Evolutionary conservation across 2,329 filamentous ascomycete species (phyloP).

Genomic region (Penicillium palitans): DNA sequence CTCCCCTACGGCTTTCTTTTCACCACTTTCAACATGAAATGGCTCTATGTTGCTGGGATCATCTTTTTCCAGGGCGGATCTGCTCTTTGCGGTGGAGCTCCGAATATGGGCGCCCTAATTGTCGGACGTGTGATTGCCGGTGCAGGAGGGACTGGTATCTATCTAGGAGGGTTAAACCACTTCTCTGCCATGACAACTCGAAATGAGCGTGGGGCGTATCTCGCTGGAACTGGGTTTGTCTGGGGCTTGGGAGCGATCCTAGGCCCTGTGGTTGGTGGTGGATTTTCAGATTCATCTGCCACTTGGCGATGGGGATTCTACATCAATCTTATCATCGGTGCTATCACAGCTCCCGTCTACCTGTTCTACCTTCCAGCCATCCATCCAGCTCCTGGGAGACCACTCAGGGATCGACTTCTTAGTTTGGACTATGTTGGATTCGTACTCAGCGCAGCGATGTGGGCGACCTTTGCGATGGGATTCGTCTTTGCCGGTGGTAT

Average conservation of each 20-base stretch:
- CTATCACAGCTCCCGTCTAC: slow-evolving; percentile 25
- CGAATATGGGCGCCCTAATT: slow-evolving; percentile 51
- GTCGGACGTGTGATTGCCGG: slow-evolving; percentile 41
- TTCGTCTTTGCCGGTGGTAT: neutral
- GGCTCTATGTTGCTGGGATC: slow-evolving; percentile 35
- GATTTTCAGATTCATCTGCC: slow-evolving; percentile 30
- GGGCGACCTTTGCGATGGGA: neutral
- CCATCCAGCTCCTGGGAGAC: too few relatives aligned
- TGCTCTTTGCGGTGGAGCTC: slow-evolving; percentile 48
- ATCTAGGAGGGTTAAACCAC: slow-evolving; percentile 11
- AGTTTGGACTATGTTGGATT: neutral
- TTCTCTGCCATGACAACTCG: neutral
- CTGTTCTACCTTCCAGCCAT: too few relatives aligned
- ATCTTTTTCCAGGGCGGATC: slow-evolving; percentile 34
- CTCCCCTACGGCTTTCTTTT: slow-evolving; percentile 42
- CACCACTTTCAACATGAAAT: slow-evolving; percentile 49
- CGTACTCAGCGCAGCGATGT: neutral
- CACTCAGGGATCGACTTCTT: neutral
- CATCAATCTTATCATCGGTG: slow-evolving; percentile 54
- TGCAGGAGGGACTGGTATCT: slow-evolving; percentile 36
- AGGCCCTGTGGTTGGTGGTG: slow-evolving; percentile 42
- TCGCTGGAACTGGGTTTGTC: slow-evolving; percentile 27
- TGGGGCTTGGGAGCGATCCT: slow-evolving; percentile 38
- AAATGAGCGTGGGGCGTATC: slow-evolving; percentile 25
- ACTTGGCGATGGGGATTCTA: slow-evolving; percentile 49